Evolutionary conservation across 495 filamentous ascomycete genomes (phyloP), one percentile per base, ranked within the genome.

Genomic region (Penicillium arizonense): DNA sequence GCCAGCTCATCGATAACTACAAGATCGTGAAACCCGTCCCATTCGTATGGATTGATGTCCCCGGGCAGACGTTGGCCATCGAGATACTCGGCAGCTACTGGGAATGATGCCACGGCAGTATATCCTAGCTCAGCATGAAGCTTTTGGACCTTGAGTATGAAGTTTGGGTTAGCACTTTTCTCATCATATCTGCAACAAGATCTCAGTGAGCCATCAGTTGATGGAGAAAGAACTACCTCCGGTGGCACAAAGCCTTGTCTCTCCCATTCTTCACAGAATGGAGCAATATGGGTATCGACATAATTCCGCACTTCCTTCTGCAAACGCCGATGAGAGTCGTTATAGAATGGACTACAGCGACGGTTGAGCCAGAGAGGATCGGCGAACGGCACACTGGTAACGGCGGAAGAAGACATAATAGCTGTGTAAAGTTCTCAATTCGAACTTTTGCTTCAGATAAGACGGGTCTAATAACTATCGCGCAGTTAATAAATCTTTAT

Each of bases 341-440:
- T 86, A 75, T 83, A 92, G 68, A 89, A 92, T 13, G 87, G 87
- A 43, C 76, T 83, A 73, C 84, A 87, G 56, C 76, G 70, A 1
- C 83, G 85, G 10, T 78, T 79, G 39, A 89, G 74, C 88, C 88
- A 92, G 44, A 86, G 71, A 11, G 86, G 84, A 62, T 90, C 88
- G 36, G 82, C 84, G 57, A 89, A 90, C 12, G 87, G 88, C 20
- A 38, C 47, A 2, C 33, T 52, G 3, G 57, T 55, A 20, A 52
- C 16, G 18, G 18, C 18, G 18, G 18, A 18, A 32, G 55, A 47
- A 39, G 20, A n/a, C 36, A 48, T 48, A 38, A 39, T 20, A n/a
- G 35, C 18, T 18, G 18, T 18, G 18, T 18, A 18, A 18, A 18
- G 18, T 18, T 18, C 18, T 18, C 18, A 18, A 18, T 18, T 18